Base-by-base conservation (phyloP, 257 asterid genomes). In the Paraleonurus japonicus region DNA sequence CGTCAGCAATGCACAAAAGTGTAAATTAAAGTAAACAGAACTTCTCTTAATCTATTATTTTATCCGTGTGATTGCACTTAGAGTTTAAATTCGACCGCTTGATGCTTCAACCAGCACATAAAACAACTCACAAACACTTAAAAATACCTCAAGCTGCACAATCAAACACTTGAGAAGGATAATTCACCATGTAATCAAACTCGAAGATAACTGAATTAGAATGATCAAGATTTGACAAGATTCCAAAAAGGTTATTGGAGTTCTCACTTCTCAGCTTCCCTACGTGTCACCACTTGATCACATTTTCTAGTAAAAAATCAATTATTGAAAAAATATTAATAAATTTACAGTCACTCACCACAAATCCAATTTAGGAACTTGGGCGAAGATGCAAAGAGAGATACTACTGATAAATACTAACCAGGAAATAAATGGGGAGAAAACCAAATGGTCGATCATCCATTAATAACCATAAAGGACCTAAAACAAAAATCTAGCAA, bases 11-110 rank as follows among this genome's bases (percentile, higher is more conserved):
- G 26, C n/a, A 47, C 16, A 54, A 20, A 28, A 26, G 60, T 58
- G 63, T 55, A 57, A 61, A 30, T 65, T 61, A 75, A 73, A 76
- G 77, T 75, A 39, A 68, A 9, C 69, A 43, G 37, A 20, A 50
- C 60, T 41, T 20, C 3, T 20, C 64, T 61, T 48, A 60, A 16
- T 60, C 28, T 15, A n/a, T 47, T 35, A 26, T 57, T 41, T 45
- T 43, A 16, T 41, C 22, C 23, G 19, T 16, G 5, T 62, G 15
- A 69, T 15, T 37, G 43, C 66, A 50, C 23, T 23, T 51, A 41
- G 26, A 37, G 7, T 51, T 51, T 4, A 28, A 45, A 47, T 27
- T 32, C 45, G 50, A 62, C 62, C 5, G 28, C 32, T 20, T 7
- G 45, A 39, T 27, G 43, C 51, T 60, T 58, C 76, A 70, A 39